Percentiles rank a stretch among this genome's conserved stretches.
Evolutionary conservation across 2,329 filamentous ascomycete genomes (phyloP).

Genomic region (Sclerotinia minor): DNA sequence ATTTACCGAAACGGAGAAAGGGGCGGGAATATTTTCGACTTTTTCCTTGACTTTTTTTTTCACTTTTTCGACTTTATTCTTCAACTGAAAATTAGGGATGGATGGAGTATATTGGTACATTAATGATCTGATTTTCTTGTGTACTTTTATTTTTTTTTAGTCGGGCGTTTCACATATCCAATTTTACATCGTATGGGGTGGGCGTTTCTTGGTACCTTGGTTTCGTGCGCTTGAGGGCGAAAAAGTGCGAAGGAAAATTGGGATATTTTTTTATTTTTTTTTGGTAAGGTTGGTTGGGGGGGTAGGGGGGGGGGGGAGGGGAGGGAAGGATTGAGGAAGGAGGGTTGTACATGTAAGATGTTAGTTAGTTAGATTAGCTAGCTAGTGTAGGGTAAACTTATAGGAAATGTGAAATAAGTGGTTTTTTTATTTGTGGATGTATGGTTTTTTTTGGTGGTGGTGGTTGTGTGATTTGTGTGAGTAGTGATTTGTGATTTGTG

Average conservation of each 20-base stretch:
- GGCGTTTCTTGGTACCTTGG: neutral
- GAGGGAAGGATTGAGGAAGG: too few relatives aligned
- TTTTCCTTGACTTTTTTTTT: constrained; percentile 1
- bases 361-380: too few relatives aligned
- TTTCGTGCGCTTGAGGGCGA: too few relatives aligned
- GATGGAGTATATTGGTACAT: constrained; percentile 1
- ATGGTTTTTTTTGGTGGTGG: too few relatives aligned
- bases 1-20: neutral
- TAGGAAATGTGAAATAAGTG: too few relatives aligned
- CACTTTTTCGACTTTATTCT: neutral
- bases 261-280: neutral
- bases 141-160: neutral
- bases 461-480: too few relatives aligned
- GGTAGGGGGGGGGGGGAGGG: too few relatives aligned
- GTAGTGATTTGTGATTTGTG: too few relatives aligned
- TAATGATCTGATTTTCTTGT: constrained; percentile 9
- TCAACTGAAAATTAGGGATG: neutral
- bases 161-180: constrained; percentile 7
- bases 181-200: neutral
- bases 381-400: too few relatives aligned
- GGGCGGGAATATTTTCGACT: constrained; percentile 1
- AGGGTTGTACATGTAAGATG: too few relatives aligned
- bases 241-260: neutral
- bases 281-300: too few relatives aligned
- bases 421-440: too few relatives aligned